These are phyloP conservation scores for Xerocomus nothofagi DNA, from an alignment of 1,284 basidiomycete genomes.

Conservation along the genomic window DNA sequence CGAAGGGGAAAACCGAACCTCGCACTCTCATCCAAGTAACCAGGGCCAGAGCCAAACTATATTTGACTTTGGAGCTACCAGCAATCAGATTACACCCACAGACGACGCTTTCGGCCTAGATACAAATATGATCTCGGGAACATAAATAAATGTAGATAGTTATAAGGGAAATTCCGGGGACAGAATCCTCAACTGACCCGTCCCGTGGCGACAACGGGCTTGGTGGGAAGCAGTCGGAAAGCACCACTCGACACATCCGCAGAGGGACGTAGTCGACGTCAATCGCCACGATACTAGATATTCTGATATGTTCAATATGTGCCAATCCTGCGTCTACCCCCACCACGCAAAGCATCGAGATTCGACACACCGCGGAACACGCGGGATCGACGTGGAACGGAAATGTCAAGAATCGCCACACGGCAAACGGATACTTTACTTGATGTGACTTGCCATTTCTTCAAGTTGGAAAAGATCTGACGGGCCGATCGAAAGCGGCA, in stretches of 20 bases:
- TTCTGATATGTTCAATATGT: background rate
- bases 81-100: background rate
- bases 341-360: no score
- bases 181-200: background rate
- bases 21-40: background rate
- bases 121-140: background rate
- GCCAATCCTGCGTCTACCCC: background rate
- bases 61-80: background rate
- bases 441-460: background rate
- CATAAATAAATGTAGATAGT: background rate
- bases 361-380: no score
- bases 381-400: background rate
- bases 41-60: background rate
- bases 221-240: slow-evolving; percentile 1
- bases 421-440: background rate
- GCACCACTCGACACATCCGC: background rate
- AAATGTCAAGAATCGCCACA: background rate
- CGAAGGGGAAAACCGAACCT: background rate
- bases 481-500: background rate
- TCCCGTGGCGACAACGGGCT: slow-evolving; percentile 2
- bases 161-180: background rate
- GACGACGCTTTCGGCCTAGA: background rate
- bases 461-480: no score
- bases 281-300: background rate
- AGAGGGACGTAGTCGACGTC: background rate